A percentile compares a stretch with the other conserved stretches of the same genome.
Evolutionary conservation across 176 grass and related monocot species (phyloP).

Genomic region (Typha latifolia): DNA sequence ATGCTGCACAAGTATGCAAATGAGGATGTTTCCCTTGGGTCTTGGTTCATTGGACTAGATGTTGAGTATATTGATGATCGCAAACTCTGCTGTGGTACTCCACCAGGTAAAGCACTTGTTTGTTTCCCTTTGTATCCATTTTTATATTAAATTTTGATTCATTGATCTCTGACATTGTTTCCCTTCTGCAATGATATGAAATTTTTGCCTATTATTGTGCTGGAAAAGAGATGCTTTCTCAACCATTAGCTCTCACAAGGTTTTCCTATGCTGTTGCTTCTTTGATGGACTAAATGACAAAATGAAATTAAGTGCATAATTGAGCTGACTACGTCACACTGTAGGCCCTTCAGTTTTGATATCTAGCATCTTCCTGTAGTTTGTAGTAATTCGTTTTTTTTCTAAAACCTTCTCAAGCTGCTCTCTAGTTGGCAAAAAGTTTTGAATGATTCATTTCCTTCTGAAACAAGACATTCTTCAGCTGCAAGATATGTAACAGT

Average conservation of each 20-base stretch:
- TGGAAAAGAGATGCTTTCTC: not conserved
- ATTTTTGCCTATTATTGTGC: not conserved
- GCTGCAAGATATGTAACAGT: not conserved
- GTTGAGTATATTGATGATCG: constrained; percentile 88
- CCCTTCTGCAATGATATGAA: not conserved
- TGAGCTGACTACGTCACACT: no score
- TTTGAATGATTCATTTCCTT: not conserved
- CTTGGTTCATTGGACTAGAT: constrained; percentile 84
- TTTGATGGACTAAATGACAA: no score
- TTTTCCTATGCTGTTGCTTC: no score
- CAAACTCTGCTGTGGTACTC: constrained; percentile 71
- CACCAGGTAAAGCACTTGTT: constrained; percentile 39
- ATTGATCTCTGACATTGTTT: not conserved
- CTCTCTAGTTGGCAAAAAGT: no score
- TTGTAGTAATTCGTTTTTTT: no score
- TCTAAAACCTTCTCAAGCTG: no score
- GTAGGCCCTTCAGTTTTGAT: no score
- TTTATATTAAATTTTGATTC: not conserved
- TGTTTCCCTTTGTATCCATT: not conserved
- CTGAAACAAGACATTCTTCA: not conserved
- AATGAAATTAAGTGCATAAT: no score
- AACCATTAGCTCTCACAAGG: no score
- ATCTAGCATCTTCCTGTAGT: no score
- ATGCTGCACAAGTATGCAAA: constrained; percentile 80
- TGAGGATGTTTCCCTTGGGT: constrained; percentile 83